Conservation (phyloP, 768 basidiomycete genomes). For the Lentinus brumalis region DNA sequence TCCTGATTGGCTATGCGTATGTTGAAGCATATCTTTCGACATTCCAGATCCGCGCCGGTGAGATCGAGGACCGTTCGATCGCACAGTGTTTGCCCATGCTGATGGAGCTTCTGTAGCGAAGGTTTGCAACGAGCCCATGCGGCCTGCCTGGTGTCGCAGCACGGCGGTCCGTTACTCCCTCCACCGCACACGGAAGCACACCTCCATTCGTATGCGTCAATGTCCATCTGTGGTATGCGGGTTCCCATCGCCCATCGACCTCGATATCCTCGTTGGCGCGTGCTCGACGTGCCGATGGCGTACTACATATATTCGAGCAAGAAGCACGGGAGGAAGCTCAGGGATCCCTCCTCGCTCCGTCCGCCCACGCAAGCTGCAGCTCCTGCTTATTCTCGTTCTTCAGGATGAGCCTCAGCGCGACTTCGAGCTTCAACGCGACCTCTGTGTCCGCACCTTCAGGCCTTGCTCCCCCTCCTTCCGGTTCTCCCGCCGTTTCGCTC, state of each 20-base stretch:
- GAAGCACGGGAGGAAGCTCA: background rate
- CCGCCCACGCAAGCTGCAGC: background rate
- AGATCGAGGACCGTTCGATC: conserved; percentile 5
- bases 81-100: conserved; percentile 1
- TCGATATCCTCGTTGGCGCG: background rate
- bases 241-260: conserved; percentile 5
- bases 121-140: conserved; percentile 7
- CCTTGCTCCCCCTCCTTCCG: background rate
- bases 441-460: background rate
- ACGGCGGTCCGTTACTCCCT: conserved; percentile 12
- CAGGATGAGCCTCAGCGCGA: background rate
- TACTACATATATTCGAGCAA: background rate
- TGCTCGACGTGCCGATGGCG: background rate
- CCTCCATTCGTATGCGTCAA: background rate
- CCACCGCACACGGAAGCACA: background rate
- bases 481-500: background rate
- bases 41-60: conserved; percentile 3
- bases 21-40: background rate
- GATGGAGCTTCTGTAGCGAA: conserved; percentile 8
- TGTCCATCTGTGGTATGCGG: background rate
- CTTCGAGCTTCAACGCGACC: background rate
- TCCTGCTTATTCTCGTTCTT: background rate
- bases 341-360: background rate
- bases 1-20: too few relatives aligned
- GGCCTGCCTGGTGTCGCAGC: background rate